phyloP scores from a whole-genome alignment of 2,329 filamentous ascomycete species.

The Verticillium nonalfalfae region DNA sequence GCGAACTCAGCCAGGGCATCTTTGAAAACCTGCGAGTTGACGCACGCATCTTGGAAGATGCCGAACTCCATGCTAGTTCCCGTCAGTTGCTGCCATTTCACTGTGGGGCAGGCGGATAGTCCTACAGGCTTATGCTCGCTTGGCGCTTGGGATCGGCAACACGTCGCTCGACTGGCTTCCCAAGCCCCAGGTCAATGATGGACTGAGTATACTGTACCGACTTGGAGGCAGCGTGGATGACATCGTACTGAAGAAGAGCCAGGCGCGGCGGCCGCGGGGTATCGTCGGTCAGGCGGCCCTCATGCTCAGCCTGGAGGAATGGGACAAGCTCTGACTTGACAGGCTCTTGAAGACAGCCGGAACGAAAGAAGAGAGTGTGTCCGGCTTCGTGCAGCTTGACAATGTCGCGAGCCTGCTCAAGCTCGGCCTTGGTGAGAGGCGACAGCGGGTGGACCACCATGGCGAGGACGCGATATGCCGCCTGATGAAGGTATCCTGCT shows the following conservation, averaged over 20 bases:
- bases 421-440: conserved; percentile 43
- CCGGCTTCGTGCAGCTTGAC: conserved; percentile 22
- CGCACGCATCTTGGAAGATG: conserved; percentile 30
- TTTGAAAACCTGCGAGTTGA: conserved; percentile 37
- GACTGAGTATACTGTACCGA: conserved; percentile 24
- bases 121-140: conserved; percentile 28
- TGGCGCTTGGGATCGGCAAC: conserved; percentile 22
- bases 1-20: conserved; percentile 38
- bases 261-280: conserved; percentile 37
- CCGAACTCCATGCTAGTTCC: conserved; percentile 28
- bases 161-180: conserved; percentile 20
- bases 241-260: conserved; percentile 38
- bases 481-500: background rate
- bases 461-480: background rate
- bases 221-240: conserved; percentile 21
- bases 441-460: conserved; percentile 36
- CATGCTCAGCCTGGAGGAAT: conserved; percentile 57
- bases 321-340: conserved; percentile 50
- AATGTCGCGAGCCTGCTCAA: conserved; percentile 36
- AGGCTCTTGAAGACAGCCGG: conserved; percentile 58
- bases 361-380: conserved; percentile 38
- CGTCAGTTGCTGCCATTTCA: background rate
- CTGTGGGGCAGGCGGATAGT: background rate
- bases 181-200: conserved; percentile 28
- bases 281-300: conserved; percentile 34